A percentile compares a stretch with the other conserved stretches of the same genome.
Conservation (phyloP, 257 asterid species). For the Vinca minor region DNA sequence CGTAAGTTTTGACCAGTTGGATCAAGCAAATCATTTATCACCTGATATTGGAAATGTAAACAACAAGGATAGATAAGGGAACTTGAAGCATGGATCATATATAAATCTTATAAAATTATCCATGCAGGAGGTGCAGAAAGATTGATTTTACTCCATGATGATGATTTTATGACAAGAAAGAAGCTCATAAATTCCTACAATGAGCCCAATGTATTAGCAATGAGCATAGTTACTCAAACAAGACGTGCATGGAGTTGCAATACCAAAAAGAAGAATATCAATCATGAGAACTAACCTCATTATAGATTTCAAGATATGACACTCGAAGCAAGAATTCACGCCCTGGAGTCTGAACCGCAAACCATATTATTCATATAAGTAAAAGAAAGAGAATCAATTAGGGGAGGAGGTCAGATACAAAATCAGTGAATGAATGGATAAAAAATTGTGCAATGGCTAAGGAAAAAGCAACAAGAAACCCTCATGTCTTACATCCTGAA, state of each 20-base stretch:
- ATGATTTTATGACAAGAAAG: background rate
- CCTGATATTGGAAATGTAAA: constrained; percentile 38
- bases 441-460: background rate
- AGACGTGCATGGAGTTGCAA: background rate
- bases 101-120: background rate
- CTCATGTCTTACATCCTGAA: constrained; percentile 85
- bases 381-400: background rate
- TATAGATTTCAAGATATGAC: constrained; percentile 92
- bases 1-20: constrained; percentile 98
- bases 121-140: constrained; percentile 5
- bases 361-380: constrained; percentile 6
- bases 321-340: constrained; percentile 95
- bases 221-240: background rate
- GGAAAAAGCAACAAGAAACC: background rate
- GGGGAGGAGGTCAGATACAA: background rate
- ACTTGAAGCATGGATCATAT: constrained; percentile 2
- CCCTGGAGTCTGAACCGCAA: constrained; percentile 84
- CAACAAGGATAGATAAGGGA: background rate
- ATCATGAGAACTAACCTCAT: constrained; percentile 60
- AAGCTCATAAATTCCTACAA: background rate
- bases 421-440: background rate
- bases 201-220: background rate
- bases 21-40: constrained; percentile 92
- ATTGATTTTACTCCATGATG: background rate
- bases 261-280: background rate